Evolutionary conservation across 768 basidiomycete genomes (phyloP).

Genomic region (Amanita polypyramis): DNA sequence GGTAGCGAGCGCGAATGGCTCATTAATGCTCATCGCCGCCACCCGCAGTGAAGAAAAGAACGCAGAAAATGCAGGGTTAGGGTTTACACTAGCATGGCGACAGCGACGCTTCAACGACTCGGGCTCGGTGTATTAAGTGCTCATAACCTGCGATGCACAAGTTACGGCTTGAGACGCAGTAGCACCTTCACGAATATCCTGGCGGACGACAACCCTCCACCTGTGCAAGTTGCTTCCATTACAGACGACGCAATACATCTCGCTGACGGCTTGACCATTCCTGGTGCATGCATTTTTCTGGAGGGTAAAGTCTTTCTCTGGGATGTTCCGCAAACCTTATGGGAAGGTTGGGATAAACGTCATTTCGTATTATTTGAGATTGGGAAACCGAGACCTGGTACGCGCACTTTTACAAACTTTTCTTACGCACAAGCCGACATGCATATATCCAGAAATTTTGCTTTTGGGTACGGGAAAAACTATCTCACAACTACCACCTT

Average conservation of each 20-base stretch:
- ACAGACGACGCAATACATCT: constrained; percentile 55
- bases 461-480: constrained; percentile 79
- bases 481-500: constrained; percentile 58
- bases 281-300: constrained; percentile 73
- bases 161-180: neutral
- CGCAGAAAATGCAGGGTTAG: constrained; percentile 7
- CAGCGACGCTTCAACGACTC: neutral
- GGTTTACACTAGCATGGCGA: neutral
- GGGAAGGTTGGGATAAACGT: constrained; percentile 63
- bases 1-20: constrained; percentile 28
- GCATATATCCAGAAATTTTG: constrained; percentile 58
- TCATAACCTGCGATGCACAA: neutral
- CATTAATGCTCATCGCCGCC: constrained; percentile 16
- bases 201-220: constrained; percentile 53
- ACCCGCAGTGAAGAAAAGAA: neutral
- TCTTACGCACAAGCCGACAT: neutral
- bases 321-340: constrained; percentile 62
- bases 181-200: constrained; percentile 62
- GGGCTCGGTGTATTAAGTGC: neutral
- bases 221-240: constrained; percentile 65
- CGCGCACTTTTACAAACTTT: constrained; percentile 11
- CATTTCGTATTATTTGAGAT: constrained; percentile 76
- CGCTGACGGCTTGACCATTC: constrained; percentile 68
- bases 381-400: constrained; percentile 81
- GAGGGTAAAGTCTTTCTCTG: constrained; percentile 85